Conservation (phyloP, 805 yeast species). For the Yamadazyma nakazawae region DNA sequence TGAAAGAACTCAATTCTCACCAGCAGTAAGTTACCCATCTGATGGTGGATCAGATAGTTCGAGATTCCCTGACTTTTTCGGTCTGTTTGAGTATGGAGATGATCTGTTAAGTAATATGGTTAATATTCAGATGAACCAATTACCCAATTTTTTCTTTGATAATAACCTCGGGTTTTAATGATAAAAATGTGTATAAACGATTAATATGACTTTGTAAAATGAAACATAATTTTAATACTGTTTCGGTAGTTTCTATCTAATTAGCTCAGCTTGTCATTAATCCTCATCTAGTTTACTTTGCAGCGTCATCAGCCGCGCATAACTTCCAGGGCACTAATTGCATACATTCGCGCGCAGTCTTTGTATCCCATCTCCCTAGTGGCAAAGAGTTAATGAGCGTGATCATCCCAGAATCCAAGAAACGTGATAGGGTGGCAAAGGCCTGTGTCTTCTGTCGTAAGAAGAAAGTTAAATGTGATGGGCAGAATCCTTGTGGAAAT, state of each 20-base stretch:
- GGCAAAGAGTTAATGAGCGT: conserved; percentile 1
- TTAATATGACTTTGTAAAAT: too few species aligned
- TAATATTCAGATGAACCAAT: conserved; percentile 23
- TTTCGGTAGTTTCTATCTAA: too few species aligned
- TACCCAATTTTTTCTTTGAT: conserved; percentile 41
- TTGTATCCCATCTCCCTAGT: not conserved
- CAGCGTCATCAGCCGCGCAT: too few species aligned
- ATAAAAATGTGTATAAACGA: too few species aligned
- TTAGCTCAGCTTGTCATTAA: too few species aligned
- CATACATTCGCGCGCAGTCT: not conserved
- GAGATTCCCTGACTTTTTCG: conserved; percentile 4
- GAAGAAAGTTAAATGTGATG: conserved; percentile 38
- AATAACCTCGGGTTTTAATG: conserved; percentile 26
- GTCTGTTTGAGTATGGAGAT: conserved; percentile 18
- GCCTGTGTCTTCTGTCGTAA: conserved; percentile 37
- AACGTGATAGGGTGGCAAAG: conserved; percentile 31
- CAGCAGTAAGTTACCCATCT: not conserved
- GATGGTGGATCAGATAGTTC: not conserved
- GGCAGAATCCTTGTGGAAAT: conserved; percentile 32
- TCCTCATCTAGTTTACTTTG: too few species aligned
- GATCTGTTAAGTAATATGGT: conserved; percentile 22
- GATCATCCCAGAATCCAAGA: conserved; percentile 8
- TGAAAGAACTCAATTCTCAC: not conserved
- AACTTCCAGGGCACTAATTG: not conserved
- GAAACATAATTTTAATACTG: too few species aligned